Base-by-base conservation (phyloP, 2,329 filamentous ascomycete species). In the Aphanocladium album region DNA sequence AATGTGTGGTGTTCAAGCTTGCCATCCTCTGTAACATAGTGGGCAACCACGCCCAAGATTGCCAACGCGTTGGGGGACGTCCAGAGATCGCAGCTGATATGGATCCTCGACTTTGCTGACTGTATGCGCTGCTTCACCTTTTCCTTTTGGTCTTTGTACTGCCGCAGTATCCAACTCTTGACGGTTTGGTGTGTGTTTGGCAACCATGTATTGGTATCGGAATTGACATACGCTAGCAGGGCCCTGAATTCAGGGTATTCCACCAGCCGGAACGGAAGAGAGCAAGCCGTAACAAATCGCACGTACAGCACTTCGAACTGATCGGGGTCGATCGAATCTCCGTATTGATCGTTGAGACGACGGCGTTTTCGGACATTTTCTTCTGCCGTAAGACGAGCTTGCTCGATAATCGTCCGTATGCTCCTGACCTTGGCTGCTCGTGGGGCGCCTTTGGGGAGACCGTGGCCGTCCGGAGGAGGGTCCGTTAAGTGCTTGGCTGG, bases 381-480 rank as follows among this genome's bases (percentile, higher is more conserved):
- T 43, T 61, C 58, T 43, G 17, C 61, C 30, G 49, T 30, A 58
- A 54, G 21, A 50, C 45, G 41, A 57, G 54, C 58, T 21, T 54
- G 39, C 14, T 63, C 47, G 54, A 63, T 52, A 50, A 57, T 61
- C n/a, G 58, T 57, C n/a, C 52, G 33, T 19, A 62, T n/a, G 5
- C 25, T 60, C 21, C 45, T 47, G 16, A 63, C 52, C 27, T 60
- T 60, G 17, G 57, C 46, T n/a, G 46, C 52, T 57, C 47, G 46
- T 35, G 45, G 53, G 2, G 52, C 53, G 16, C 33, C n/a, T 39
- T 27, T 56, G 8, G 23, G 49, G 37, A 62, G 57, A 49, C 57
- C 46, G 37, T 62, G 61, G n/a, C 61, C 57, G n/a, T 50, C 61
- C 37, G 57, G 61, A 60, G 61, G 61, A 54, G 60, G 54, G 37